Conservation (phyloP, 495 filamentous ascomycete genomes). For the Xylaria castorea region DNA sequence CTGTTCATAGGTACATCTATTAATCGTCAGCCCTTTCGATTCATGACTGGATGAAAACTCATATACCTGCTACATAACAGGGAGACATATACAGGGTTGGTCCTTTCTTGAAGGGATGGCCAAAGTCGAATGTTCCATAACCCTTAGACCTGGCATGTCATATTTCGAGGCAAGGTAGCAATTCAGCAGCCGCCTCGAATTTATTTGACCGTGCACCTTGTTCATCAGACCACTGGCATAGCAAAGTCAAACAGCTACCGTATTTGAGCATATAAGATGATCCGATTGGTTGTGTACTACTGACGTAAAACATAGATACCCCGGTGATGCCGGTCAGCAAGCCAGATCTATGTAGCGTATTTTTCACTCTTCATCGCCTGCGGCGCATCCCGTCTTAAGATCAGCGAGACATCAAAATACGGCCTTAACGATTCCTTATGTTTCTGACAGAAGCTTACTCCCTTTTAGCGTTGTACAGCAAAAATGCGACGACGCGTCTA, state of each 20-base stretch:
- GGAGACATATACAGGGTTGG: neutral
- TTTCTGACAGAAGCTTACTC: neutral
- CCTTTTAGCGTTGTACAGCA: neutral
- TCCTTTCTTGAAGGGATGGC: neutral
- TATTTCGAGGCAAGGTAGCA: neutral
- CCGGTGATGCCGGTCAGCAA: conserved; percentile 8
- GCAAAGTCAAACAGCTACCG: conserved; percentile 13
- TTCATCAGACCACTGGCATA: conserved; percentile 3
- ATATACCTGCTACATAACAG: neutral
- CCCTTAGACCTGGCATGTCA: neutral
- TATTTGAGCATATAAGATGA: neutral
- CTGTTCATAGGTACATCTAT: neutral
- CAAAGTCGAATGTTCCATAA: conserved; percentile 7
- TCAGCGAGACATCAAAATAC: neutral
- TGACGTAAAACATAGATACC: conserved; percentile 11
- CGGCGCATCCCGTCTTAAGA: neutral
- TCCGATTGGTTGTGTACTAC: neutral
- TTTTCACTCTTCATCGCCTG: neutral
- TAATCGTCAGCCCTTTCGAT: neutral
- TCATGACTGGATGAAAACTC: neutral
- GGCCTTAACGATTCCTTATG: neutral
- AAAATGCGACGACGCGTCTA: neutral
- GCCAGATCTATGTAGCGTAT: neutral
- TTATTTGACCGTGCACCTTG: neutral
- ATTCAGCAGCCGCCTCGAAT: neutral